Evolutionary conservation across 129 eudicot genomes (phyloP).

Genomic region (Artemisia tridentata): DNA sequence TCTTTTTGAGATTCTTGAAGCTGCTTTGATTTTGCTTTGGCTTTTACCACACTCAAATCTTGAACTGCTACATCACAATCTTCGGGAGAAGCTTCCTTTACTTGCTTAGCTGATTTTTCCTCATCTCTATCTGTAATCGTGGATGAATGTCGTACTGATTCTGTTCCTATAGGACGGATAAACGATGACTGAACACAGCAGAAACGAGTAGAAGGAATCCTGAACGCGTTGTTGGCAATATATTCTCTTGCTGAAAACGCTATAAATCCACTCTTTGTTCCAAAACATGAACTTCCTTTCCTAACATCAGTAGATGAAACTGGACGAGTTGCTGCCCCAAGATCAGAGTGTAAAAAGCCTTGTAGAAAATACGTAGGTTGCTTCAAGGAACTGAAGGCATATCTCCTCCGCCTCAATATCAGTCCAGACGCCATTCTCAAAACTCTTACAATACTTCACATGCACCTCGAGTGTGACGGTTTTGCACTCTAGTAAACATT

Average conservation of each 20-base stretch:
- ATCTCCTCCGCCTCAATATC: slow-evolving; percentile 51
- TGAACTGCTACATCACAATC: slow-evolving; percentile 67
- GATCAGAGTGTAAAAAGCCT: slow-evolving; percentile 27
- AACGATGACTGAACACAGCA: slow-evolving; percentile 21
- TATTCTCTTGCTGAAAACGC: slow-evolving; percentile 32
- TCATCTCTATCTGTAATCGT: slow-evolving; percentile 38
- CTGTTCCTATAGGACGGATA: slow-evolving; percentile 22
- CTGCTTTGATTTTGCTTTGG: slow-evolving; percentile 59
- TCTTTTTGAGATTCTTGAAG: slow-evolving; percentile 36
- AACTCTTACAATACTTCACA: slow-evolving; percentile 25
- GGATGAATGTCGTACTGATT: slow-evolving; percentile 38
- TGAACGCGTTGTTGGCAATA: slow-evolving; percentile 15
- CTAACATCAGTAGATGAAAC: slow-evolving; percentile 11
- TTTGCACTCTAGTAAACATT: neutral
- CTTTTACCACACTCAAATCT: slow-evolving; percentile 48
- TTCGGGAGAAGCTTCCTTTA: slow-evolving; percentile 52
- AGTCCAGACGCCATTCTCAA: slow-evolving; percentile 59
- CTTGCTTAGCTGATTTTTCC: slow-evolving; percentile 34
- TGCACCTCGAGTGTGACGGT: neutral
- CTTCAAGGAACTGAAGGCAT: slow-evolving; percentile 36
- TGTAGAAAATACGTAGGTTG: slow-evolving; percentile 32
- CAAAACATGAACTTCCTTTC: slow-evolving; percentile 25
- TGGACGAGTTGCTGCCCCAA: slow-evolving; percentile 29
- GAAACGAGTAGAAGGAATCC: slow-evolving; percentile 19
- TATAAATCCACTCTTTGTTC: slow-evolving; percentile 20